Evolutionary conservation across 2,329 filamentous ascomycete species (phyloP).

Genomic region (Hymenoscyphus fraxineus): DNA sequence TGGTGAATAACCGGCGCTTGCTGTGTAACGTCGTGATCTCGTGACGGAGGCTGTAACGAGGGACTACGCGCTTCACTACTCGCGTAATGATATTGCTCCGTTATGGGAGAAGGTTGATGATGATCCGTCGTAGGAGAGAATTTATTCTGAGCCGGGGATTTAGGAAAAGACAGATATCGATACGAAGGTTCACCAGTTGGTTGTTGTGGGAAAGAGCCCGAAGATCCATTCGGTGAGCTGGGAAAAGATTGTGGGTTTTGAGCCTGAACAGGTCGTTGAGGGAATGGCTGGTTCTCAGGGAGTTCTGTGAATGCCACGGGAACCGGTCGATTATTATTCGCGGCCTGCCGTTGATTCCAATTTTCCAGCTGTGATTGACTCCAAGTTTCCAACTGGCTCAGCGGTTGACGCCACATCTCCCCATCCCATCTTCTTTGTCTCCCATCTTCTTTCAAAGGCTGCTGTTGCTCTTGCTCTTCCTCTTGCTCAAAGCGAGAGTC

Average conservation of each 20-base stretch:
- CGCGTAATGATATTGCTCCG: neutral
- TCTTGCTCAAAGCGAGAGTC: neutral
- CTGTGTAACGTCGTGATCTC: neutral
- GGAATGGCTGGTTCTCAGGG: neutral
- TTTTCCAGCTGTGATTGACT: neutral
- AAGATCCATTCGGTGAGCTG: neutral
- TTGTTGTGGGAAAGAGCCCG: neutral
- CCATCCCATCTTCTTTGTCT: neutral
- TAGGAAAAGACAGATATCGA: neutral
- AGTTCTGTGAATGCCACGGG: neutral
- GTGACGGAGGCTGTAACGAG: neutral
- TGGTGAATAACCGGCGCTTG: neutral
- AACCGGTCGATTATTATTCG: no score
- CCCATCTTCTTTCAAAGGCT: neutral
- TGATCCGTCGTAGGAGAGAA: neutral
- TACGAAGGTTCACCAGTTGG: neutral
- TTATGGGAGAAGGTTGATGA: neutral
- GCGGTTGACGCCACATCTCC: neutral
- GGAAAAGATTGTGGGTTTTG: neutral
- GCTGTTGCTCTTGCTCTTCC: neutral
- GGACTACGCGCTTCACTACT: neutral
- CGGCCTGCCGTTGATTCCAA: no score
- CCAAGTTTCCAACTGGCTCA: neutral
- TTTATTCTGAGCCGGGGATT: neutral
- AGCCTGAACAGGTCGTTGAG: neutral